Evolutionary conservation across 805 yeast species (phyloP).

Genomic region (Saccharomycopsis sp.): DNA sequence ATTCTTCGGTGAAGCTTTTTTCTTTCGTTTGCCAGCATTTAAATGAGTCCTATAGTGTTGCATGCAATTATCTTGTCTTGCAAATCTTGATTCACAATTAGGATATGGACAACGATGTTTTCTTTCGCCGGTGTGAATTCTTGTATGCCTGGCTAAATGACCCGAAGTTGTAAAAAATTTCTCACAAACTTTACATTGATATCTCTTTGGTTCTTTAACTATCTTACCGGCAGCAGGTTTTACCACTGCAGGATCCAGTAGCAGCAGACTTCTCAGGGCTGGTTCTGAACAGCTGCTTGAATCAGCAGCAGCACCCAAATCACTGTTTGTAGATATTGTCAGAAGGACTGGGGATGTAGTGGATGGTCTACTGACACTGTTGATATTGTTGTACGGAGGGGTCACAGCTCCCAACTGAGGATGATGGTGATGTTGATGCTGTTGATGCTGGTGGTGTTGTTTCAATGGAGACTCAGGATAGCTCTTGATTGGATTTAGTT

Average conservation of each 20-base stretch:
- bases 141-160: constrained; percentile 80
- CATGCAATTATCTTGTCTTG: constrained; percentile 91
- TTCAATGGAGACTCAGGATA: not conserved
- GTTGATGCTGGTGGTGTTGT: too few species aligned
- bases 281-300: not conserved
- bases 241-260: too few species aligned
- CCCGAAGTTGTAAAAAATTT: constrained; percentile 81
- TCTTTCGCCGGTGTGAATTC: constrained; percentile 90
- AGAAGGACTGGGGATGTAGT: too few species aligned
- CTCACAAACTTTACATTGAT: constrained; percentile 49
- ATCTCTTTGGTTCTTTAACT: constrained; percentile 28
- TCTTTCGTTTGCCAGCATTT: constrained; percentile 23
- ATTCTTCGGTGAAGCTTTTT: too few species aligned
- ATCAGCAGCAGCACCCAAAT: not conserved
- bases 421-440: too few species aligned
- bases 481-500: not conserved
- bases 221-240: not conserved
- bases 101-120: constrained; percentile 81
- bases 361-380: too few species aligned
- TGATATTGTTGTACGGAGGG: not conserved
- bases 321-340: too few species aligned
- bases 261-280: too few species aligned
- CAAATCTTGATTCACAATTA: constrained; percentile 76
- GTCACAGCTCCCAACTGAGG: not conserved
- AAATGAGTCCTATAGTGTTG: constrained; percentile 84